Conservation (phyloP, 2,329 filamentous ascomycete species). For the Neodidymelliopsis sp. region DNA sequence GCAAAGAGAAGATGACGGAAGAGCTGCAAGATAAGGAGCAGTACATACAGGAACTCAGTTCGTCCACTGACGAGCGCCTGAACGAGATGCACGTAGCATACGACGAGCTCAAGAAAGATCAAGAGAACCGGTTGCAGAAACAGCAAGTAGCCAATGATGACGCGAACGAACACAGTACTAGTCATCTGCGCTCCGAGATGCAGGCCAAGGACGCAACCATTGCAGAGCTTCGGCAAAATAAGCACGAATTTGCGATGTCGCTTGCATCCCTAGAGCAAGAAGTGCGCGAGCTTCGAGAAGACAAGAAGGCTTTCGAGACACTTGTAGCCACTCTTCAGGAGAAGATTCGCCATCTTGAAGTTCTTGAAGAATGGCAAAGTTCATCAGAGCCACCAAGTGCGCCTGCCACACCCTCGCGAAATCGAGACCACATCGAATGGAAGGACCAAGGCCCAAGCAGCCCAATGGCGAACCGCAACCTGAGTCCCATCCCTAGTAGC, state of each 20-base stretch:
- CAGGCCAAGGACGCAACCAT: constrained; percentile 38
- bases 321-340: constrained; percentile 42
- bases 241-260: constrained; percentile 32
- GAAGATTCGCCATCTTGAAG: constrained; percentile 38
- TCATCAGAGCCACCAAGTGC: constrained; percentile 14
- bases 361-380: constrained; percentile 33
- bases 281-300: constrained; percentile 35
- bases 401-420: constrained; percentile 12
- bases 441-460: constrained; percentile 19
- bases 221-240: constrained; percentile 34
- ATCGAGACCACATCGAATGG: constrained; percentile 20
- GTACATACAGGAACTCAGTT: constrained; percentile 35
- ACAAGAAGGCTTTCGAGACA: constrained; percentile 41
- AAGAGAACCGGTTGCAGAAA: constrained; percentile 25
- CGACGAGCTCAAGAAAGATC: constrained; percentile 28
- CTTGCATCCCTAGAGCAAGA: constrained; percentile 42
- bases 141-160: constrained; percentile 12
- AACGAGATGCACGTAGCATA: constrained; percentile 32
- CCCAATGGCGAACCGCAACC: constrained; percentile 13
- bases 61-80: constrained; percentile 30
- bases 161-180: constrained; percentile 15
- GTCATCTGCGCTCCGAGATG: constrained; percentile 27
- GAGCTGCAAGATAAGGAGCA: constrained; percentile 39
- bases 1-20: constrained; percentile 30
- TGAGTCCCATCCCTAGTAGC: constrained; percentile 16